Evolutionary conservation across 1,139 yeast species (phyloP).

Genomic region (Arxiozyma telluris): DNA sequence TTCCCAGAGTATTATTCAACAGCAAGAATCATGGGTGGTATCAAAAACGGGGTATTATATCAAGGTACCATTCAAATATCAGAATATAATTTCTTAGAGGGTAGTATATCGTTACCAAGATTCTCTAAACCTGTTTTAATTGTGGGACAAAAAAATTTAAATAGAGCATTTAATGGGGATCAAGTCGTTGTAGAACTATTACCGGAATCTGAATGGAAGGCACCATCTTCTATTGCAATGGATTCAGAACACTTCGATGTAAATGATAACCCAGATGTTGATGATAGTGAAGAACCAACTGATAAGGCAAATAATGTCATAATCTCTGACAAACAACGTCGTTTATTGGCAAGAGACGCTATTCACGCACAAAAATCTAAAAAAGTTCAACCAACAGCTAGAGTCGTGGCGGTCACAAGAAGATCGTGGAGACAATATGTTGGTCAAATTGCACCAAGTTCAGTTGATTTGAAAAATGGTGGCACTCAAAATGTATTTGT

Average conservation of each 20-base stretch:
- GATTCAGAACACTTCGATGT: conserved; percentile 63
- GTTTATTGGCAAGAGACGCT: conserved; percentile 70
- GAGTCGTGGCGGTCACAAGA: conserved; percentile 77
- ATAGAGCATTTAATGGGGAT: conserved; percentile 89
- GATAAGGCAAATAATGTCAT: conserved; percentile 29
- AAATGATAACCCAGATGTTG: conserved; percentile 53
- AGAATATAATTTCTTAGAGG: conserved; percentile 83
- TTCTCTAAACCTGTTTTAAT: conserved; percentile 77
- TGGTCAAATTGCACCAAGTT: conserved; percentile 81
- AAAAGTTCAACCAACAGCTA: conserved; percentile 79
- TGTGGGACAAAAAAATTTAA: conserved; percentile 73
- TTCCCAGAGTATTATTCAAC: conserved; percentile 75
- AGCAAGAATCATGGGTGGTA: conserved; percentile 82
- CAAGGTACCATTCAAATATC: conserved; percentile 79
- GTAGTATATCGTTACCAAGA: conserved; percentile 62
- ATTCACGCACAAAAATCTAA: conserved; percentile 45
- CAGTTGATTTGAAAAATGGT: conserved; percentile 46
- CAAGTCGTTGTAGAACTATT: conserved; percentile 82
- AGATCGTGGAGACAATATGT: conserved; percentile 96
- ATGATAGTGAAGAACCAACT: conserved; percentile 37
- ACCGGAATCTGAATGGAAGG: conserved; percentile 82
- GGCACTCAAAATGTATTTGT: conserved; percentile 77
- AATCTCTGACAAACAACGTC: conserved; percentile 68
- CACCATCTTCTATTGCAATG: conserved; percentile 67
- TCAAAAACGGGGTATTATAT: conserved; percentile 75